Percentiles rank a stretch among this genome's conserved stretches.
These are phyloP conservation scores for Aspergillus sp. DNA, from an alignment of 2,329 filamentous ascomycete genomes.

Conservation along the genomic window DNA sequence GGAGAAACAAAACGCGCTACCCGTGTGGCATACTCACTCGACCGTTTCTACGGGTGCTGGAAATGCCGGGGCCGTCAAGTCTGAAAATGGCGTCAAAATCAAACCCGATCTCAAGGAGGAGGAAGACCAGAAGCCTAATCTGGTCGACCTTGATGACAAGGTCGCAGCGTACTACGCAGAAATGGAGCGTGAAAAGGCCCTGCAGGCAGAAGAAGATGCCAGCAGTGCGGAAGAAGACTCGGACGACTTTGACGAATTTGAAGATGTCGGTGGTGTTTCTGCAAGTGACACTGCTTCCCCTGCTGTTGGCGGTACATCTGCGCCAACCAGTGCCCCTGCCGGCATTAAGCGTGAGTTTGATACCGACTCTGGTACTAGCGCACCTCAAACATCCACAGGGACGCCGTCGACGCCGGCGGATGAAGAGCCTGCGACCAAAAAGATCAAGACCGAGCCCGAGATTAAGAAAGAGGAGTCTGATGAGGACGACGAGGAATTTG, in stretches of 20 bases:
- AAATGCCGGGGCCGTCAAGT: conserved; percentile 28
- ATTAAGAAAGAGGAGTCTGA: conserved; percentile 42
- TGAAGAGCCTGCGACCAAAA: conserved; percentile 44
- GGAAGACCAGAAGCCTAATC: conserved; percentile 43
- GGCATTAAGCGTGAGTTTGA: conserved; percentile 42
- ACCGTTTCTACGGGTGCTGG: conserved; percentile 40
- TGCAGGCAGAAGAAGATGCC: conserved; percentile 42
- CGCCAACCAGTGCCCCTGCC: conserved; percentile 28
- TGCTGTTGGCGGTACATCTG: conserved; percentile 19
- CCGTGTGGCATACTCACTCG: conserved; percentile 54
- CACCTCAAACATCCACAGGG: conserved; percentile 35
- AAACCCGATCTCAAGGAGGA: conserved; percentile 45
- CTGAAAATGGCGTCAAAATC: conserved; percentile 31
- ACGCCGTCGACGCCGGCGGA: conserved; percentile 39
- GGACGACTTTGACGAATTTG: conserved; percentile 45
- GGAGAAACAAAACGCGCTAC: conserved; percentile 53
- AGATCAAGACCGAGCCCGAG: conserved; percentile 40
- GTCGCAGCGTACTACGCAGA: conserved; percentile 49
- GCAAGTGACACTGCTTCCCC: conserved; percentile 38
- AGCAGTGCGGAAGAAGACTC: conserved; percentile 42
- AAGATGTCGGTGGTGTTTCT: conserved; percentile 44
- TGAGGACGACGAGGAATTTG: conserved; percentile 47
- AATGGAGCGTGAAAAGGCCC: conserved; percentile 44
- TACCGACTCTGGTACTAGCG: conserved; percentile 39
- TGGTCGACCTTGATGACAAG: conserved; percentile 47